These are phyloP conservation scores for Trypanosoma boissoni DNA, from an alignment of 208 protist genomes.

Conservation along the genomic window DNA sequence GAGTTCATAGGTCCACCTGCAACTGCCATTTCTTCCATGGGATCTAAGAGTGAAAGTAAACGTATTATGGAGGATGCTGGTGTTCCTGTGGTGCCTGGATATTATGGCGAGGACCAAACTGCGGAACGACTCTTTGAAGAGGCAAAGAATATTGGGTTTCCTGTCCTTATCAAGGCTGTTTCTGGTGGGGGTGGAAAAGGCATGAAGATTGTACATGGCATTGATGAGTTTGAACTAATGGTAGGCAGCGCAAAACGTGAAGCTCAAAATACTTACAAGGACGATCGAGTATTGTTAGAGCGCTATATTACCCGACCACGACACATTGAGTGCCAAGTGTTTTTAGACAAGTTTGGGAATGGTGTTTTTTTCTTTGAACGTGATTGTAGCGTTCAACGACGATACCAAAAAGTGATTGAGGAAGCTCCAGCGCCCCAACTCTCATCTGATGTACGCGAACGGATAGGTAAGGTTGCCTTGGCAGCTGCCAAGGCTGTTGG, in stretches of 20 bases:
- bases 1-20: conserved; percentile 94
- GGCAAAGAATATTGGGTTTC: conserved; percentile 38
- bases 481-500: conserved; percentile 77
- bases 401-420: conserved; percentile 96
- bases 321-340: conserved; percentile 95
- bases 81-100: conserved; percentile 91
- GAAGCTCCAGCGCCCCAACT: conserved; percentile 84
- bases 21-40: conserved; percentile 92
- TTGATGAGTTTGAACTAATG: conserved; percentile 44
- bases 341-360: conserved; percentile 91
- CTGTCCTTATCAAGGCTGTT: conserved; percentile 97
- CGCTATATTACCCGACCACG: conserved; percentile 89
- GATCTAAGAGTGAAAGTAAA: conserved; percentile 92
- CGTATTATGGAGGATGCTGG: conserved; percentile 86
- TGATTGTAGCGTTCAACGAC: conserved; percentile 95
- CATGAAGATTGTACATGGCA: conserved; percentile 79
- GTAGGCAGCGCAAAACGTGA: conserved; percentile 83
- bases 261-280: conserved; percentile 88
- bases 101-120: conserved; percentile 43
- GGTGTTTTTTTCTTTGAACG: conserved; percentile 93
- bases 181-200: conserved; percentile 77
- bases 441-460: conserved; percentile 37
- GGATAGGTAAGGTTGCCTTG: conserved; percentile 84
- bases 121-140: conserved; percentile 24
- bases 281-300: conserved; percentile 93